Percentiles rank a stretch among this genome's conserved stretches.
These are phyloP conservation scores for Metschnikowia baotianmanensis DNA, from an alignment of 805 yeast species.

Conservation along the genomic window DNA sequence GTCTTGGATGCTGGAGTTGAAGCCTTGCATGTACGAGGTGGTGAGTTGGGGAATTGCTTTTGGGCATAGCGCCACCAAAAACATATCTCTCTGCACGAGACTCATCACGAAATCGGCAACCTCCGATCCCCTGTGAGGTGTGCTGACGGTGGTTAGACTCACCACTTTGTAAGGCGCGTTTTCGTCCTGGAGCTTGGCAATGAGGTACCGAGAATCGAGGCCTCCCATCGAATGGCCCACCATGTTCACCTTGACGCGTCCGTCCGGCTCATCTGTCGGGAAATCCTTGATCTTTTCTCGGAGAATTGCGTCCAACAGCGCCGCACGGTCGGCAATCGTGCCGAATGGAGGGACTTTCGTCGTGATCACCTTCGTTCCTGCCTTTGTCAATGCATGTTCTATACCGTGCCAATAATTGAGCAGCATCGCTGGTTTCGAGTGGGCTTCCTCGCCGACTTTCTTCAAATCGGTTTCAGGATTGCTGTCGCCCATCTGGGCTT, in stretches of 20 bases:
- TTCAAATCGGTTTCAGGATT: conserved; percentile 15
- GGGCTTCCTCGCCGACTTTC: conserved; percentile 13
- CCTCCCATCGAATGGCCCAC: conserved; percentile 97
- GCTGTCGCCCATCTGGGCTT: conserved; percentile 7
- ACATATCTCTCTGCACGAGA: conserved; percentile 22
- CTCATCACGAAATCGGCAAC: conserved; percentile 68
- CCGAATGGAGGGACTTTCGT: conserved; percentile 86
- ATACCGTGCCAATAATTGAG: conserved; percentile 86
- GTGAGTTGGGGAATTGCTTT: conserved; percentile 63
- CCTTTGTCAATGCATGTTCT: conserved; percentile 51
- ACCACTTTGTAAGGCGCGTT: conserved; percentile 53
- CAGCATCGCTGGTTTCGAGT: conserved; percentile 31
- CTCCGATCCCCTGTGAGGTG: conserved; percentile 87
- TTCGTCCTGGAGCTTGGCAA: conserved; percentile 44
- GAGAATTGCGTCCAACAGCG: conserved; percentile 51
- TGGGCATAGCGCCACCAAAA: conserved; percentile 24
- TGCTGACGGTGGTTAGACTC: conserved; percentile 78
- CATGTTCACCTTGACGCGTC: conserved; percentile 57
- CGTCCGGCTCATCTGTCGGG: conserved; percentile 17
- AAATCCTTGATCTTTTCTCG: conserved; percentile 24
- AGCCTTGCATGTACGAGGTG: conserved; percentile 47
- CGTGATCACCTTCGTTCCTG: conserved; percentile 67
- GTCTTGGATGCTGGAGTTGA: conserved; percentile 53
- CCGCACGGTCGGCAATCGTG: conserved; percentile 67
- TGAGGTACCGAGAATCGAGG: conserved; percentile 74